Evolutionary conservation across 495 filamentous ascomycete genomes (phyloP).

Genomic region (Neurospora intermedia): DNA sequence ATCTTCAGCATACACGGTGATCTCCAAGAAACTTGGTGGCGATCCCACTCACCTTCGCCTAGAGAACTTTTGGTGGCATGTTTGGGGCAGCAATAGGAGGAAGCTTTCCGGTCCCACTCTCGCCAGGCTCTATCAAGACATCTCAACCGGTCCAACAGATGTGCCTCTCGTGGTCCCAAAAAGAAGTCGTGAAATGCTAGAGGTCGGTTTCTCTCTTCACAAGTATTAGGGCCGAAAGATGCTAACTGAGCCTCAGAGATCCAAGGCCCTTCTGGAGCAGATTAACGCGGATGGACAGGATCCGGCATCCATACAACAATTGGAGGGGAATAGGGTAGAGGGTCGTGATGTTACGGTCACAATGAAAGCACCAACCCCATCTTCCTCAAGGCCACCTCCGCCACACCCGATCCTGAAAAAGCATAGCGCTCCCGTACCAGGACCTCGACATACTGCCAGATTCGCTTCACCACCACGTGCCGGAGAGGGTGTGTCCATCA

Average conservation of each 20-base stretch:
- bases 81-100: slow-evolving; percentile 40
- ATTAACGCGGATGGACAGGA: background rate
- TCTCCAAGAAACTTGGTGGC: slow-evolving; percentile 30
- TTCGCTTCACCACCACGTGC: slow-evolving; percentile 38
- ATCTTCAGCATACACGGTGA: slow-evolving; percentile 40
- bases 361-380: slow-evolving; percentile 20
- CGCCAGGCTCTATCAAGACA: slow-evolving; percentile 36
- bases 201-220: slow-evolving; percentile 22
- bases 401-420: slow-evolving; percentile 44
- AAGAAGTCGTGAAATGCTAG: slow-evolving; percentile 31
- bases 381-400: slow-evolving; percentile 22
- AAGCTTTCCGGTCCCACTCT: slow-evolving; percentile 34
- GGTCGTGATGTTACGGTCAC: background rate
- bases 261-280: background rate
- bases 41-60: slow-evolving; percentile 43
- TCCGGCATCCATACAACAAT: background rate
- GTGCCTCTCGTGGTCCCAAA: slow-evolving; percentile 34
- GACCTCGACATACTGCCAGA: slow-evolving; percentile 39
- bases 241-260: background rate
- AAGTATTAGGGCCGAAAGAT: background rate
- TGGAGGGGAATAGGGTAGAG: slow-evolving; percentile 5
- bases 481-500: slow-evolving; percentile 23
- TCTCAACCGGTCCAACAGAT: slow-evolving; percentile 38
- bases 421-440: slow-evolving; percentile 36
- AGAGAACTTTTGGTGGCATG: slow-evolving; percentile 48